phyloP scores from a whole-genome alignment of 169 alveolate genomes.

The Babesia gibsoni region DNA sequence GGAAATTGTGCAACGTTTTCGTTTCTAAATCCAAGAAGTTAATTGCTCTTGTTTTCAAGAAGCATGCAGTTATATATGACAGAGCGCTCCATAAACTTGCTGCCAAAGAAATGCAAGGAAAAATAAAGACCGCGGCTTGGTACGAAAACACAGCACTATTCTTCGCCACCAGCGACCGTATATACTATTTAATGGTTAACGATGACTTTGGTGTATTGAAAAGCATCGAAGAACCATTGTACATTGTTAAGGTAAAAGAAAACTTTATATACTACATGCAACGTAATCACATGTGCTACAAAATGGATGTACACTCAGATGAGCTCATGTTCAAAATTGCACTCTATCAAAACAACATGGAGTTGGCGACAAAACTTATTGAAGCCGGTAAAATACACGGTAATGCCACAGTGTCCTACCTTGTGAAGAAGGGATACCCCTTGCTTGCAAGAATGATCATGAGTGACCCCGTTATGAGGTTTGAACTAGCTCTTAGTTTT shows the following conservation, averaged over 20 bases:
- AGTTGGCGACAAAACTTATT: conserved; percentile 23
- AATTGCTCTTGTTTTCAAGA: conserved; percentile 65
- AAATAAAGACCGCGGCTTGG: conserved; percentile 74
- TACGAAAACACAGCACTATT: conserved; percentile 49
- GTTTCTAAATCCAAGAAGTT: conserved; percentile 60
- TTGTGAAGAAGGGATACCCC: conserved; percentile 66
- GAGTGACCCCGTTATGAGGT: conserved; percentile 59
- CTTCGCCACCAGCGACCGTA: conserved; percentile 62
- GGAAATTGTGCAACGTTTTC: conserved; percentile 52
- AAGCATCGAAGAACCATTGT: conserved; percentile 32
- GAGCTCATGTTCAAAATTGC: conserved; percentile 46
- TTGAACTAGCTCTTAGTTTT: conserved; percentile 62
- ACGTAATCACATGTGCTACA: conserved; percentile 59
- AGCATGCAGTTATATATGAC: conserved; percentile 64
- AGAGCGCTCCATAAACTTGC: conserved; percentile 58
- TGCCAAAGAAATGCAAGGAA: conserved; percentile 47
- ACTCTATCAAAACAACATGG: conserved; percentile 29
- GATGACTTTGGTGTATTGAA: conserved; percentile 38
- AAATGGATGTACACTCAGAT: conserved; percentile 12
- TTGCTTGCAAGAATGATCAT: conserved; percentile 68
- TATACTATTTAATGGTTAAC: conserved; percentile 44
- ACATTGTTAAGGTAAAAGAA: conserved; percentile 22
- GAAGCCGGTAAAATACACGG: conserved; percentile 58
- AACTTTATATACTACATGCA: conserved; percentile 34
- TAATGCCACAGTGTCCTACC: conserved; percentile 63